Percentiles rank a stretch among this genome's conserved stretches.
Evolutionary conservation across 2,329 filamentous ascomycete species (phyloP).

Genomic region (Myriangium duriaei): DNA sequence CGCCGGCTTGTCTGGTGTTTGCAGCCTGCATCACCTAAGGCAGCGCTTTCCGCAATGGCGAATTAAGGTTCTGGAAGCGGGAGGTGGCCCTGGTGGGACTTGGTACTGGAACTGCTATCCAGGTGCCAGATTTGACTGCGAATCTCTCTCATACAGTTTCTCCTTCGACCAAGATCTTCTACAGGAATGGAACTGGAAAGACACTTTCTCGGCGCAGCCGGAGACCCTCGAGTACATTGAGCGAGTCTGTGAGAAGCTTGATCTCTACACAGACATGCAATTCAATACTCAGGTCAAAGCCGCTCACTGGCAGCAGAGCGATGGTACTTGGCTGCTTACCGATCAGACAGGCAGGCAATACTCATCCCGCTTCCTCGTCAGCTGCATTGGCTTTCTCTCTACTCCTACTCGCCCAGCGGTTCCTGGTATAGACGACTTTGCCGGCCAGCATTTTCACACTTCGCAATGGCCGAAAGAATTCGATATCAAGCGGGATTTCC

Average conservation of each 20-base stretch:
- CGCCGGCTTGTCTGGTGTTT: conserved; percentile 32
- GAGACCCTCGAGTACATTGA: conserved; percentile 41
- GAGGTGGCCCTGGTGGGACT: conserved; percentile 31
- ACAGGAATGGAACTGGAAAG: conserved; percentile 31
- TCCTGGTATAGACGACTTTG: conserved; percentile 21
- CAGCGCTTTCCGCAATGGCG: conserved; percentile 25
- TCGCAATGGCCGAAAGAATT: conserved; percentile 19
- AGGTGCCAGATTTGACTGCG: conserved; percentile 35
- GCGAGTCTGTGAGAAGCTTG: conserved; percentile 33
- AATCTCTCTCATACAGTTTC: conserved; percentile 35
- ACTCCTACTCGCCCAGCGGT: conserved; percentile 22
- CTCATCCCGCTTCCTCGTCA: conserved; percentile 24
- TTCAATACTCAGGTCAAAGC: conserved; percentile 29
- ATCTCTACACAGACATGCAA: conserved; percentile 27
- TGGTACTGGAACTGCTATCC: conserved; percentile 36
- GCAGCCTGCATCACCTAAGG: conserved; percentile 29
- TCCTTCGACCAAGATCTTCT: conserved; percentile 29
- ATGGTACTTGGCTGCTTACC: conserved; percentile 23
- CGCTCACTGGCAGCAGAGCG: conserved; percentile 24
- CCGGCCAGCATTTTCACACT: conserved; percentile 23
- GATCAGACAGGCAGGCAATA: conserved; percentile 21
- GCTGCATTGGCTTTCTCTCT: conserved; percentile 28
- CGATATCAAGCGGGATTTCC: conserved; percentile 11
- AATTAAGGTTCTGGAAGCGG: conserved; percentile 29
- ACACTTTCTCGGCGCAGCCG: conserved; percentile 21